Base-by-base conservation (phyloP, 768 basidiomycete species). In the Mycena metata region DNA sequence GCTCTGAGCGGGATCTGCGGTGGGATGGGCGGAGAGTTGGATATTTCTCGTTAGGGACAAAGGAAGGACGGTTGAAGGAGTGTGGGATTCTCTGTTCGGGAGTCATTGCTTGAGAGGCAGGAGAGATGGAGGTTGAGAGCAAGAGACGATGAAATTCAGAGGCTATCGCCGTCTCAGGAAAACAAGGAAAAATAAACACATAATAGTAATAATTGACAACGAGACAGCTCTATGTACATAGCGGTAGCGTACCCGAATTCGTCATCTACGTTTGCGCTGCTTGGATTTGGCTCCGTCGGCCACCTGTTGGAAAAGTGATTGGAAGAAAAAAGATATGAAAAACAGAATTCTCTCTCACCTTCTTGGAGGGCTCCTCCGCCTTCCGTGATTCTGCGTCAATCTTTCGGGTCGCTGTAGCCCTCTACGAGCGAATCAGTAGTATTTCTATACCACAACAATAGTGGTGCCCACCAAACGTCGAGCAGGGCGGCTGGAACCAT, bases 241-340 rank as follows among this genome's bases (percentile, higher is more conserved):
- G 30, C 30, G 30, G 6, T 30, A 30, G 30, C 30, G 6, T 30
- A 30, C 30, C 30, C 30, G n/a, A 39, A 42, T 24, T 8, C 21
- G 26, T 36, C 36, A 69, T 55, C 67, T 64, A 36, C 67, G 67
- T 26, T 69, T 69, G 2, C 67, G 61, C 35, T 69, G 67, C 45
- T 69, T 69, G 43, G 57, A 59, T 24, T 69, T 69, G 21, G 33
- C 49, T 13, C 61, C 67, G 11, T 64, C 67, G 16, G 8, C 42
- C 10, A 41, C 57, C 36, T 12, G 23, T 62, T 67, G 46, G 17
- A 35, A 6, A 16, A 23, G n/a, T 19, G 36, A 54, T 54, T 15
- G 21, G 50, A 23, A 33, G 12, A 15, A 5, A 6, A 23, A 42
- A 11, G 8, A 10, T n/a, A n/a, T 42, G 21, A 50, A 9, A 15